Evolutionary conservation across 805 yeast species (phyloP).

Genomic region (Pichia exigua): DNA sequence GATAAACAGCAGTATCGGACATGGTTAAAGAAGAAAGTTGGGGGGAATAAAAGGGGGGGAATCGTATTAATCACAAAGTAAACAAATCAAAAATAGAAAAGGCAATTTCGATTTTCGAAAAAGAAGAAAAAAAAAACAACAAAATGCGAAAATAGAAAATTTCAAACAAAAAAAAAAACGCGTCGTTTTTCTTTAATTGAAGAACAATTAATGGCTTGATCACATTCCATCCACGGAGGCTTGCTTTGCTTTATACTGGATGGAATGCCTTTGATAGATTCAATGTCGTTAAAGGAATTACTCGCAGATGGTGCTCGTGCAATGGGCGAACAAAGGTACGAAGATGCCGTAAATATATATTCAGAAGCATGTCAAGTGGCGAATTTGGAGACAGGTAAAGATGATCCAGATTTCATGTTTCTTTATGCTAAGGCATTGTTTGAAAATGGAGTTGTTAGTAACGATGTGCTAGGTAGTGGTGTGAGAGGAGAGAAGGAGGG

Average conservation of each 20-base stretch:
- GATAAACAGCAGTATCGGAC: not conserved
- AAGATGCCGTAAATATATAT: conserved; percentile 58
- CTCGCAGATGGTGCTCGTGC: conserved; percentile 56
- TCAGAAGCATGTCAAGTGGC: conserved; percentile 64
- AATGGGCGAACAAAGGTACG: conserved; percentile 59
- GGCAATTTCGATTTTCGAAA: not conserved
- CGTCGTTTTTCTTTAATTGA: too few relatives aligned
- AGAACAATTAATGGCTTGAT: too few relatives aligned
- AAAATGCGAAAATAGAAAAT: not conserved
- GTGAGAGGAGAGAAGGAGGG: conserved; percentile 16
- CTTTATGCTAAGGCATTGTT: conserved; percentile 76
- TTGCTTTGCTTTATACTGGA: too few relatives aligned
- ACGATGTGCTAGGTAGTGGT: conserved; percentile 59
- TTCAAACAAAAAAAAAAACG: too few relatives aligned
- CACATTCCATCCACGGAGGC: too few relatives aligned
- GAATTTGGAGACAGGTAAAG: conserved; percentile 47
- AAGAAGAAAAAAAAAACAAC: too few relatives aligned
- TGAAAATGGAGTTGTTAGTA: conserved; percentile 63
- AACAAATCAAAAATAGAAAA: too few relatives aligned
- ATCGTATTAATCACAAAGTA: not conserved
- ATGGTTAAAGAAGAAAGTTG: not conserved
- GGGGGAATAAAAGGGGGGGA: not conserved
- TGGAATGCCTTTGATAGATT: too few relatives aligned
- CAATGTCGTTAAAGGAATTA: conserved; percentile 21
- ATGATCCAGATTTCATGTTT: conserved; percentile 63